Conservation (phyloP, 2,329 filamentous ascomycete genomes). For the Sarocladiaceae sp. region DNA sequence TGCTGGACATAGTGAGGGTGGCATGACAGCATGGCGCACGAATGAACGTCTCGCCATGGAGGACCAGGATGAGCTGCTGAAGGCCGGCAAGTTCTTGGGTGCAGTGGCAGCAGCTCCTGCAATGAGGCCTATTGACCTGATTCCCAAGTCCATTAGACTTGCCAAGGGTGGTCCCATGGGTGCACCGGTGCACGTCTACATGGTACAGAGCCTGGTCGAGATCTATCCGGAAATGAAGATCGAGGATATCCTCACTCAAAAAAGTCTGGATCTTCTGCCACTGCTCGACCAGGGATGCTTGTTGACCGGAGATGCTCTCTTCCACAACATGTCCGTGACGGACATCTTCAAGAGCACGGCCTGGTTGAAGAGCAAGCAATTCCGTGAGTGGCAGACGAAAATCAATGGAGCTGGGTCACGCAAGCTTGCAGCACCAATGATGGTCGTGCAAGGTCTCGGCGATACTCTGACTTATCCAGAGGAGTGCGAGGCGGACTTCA, state of each 20-base stretch:
- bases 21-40: slow-evolving; percentile 20
- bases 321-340: slow-evolving; percentile 10
- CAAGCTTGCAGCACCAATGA: slow-evolving; percentile 16
- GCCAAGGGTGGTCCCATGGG: neutral
- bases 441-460: slow-evolving; percentile 18
- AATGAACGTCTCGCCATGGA: slow-evolving; percentile 17
- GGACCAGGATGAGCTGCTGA: slow-evolving; percentile 1
- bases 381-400: neutral
- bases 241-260: slow-evolving; percentile 15
- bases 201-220: slow-evolving; percentile 14
- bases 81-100: slow-evolving; percentile 1
- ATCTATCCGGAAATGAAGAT: slow-evolving; percentile 14
- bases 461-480: slow-evolving; percentile 15
- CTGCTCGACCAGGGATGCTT: slow-evolving; percentile 13
- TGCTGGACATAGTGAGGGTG: slow-evolving; percentile 19
- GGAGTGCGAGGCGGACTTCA: slow-evolving; percentile 12
- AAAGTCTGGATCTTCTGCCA: slow-evolving; percentile 3
- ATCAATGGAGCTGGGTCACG: slow-evolving; percentile 17
- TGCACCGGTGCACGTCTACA: slow-evolving; percentile 14
- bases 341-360: slow-evolving; percentile 14
- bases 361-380: slow-evolving; percentile 11
- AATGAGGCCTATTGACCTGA: neutral
- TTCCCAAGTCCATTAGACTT: slow-evolving; percentile 6
- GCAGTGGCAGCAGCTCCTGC: neutral
- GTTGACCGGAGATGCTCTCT: slow-evolving; percentile 11